Percentiles rank a stretch among this genome's conserved stretches.
These are phyloP conservation scores for Mentha longifolia DNA, from an alignment of 257 asterid genomes.

Conservation along the genomic window DNA sequence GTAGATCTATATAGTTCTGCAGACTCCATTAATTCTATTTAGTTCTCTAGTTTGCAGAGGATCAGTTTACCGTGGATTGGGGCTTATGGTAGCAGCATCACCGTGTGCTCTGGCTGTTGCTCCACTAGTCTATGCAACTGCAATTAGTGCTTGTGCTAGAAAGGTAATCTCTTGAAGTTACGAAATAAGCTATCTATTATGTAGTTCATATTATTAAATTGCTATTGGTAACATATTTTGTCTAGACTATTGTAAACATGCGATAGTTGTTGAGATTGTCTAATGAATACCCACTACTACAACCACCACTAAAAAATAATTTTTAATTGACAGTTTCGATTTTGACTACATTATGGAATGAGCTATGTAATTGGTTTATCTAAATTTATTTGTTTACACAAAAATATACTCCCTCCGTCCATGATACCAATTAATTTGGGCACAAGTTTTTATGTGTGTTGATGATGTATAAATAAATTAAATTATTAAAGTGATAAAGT, in stretches of 20 bases:
- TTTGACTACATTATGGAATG: background rate
- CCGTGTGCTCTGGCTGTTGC: conserved; percentile 99
- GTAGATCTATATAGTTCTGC: background rate
- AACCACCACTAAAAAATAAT: no score
- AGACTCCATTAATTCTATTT: conserved; percentile 31
- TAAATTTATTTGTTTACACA: background rate
- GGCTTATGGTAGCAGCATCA: conserved; percentile 99
- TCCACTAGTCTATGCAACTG: conserved; percentile 94
- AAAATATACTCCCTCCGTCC: background rate
- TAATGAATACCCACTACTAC: conserved; percentile 5
- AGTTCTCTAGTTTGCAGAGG: conserved; percentile 86
- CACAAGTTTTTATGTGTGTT: no score
- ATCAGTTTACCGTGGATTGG: conserved; percentile 93
- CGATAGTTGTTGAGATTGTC: conserved; percentile 18
- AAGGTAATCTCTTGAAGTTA: conserved; percentile 55
- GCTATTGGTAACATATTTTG: background rate
- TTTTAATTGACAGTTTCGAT: background rate
- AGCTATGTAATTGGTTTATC: conserved; percentile 8
- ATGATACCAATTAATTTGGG: no score
- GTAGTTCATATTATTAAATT: conserved; percentile 7
- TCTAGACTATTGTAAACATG: background rate
- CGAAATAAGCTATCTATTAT: conserved; percentile 14
- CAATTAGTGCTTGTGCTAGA: conserved; percentile 97
- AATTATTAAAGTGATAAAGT: no score
- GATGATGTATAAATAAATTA: no score